Evolutionary conservation across 208 protist genomes (phyloP), one percentile per base, ranked within the genome.

Genomic region (Wallacemonas collosoma): DNA sequence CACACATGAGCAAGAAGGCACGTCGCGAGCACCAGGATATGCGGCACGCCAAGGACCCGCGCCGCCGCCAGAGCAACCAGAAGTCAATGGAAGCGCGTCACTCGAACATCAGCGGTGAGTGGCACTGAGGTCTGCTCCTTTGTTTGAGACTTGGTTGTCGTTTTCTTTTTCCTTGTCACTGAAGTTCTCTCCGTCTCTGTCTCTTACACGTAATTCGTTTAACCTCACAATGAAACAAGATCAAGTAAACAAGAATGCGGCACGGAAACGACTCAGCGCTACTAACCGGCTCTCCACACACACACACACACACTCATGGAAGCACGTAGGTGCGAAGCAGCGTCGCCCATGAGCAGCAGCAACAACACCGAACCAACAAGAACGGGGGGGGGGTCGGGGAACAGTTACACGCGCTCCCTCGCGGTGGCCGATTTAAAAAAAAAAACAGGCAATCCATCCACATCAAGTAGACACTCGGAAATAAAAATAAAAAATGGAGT

Each of bases 1-100:
- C 93, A 41, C 84, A 95, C 73, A 89, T 95, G 88, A 95, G 77
- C 67, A 97, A 95, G 77, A 97, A 95, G 81, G 77, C 86, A 60
- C 78, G 93, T 3, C 86, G 82, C 48, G 90, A 97, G 73, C 87
- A 88, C 71, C 81, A 79, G 44, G 72, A 76, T 58, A 93, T 92
- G 83, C 83, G 84, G 65, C 84, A 92, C 70, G 68, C 81, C 14
- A 93, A 93, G 70, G 83, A 95, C 51, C 61, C 26, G n/a, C 85
- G 85, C 70, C 82, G 93, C 1, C 80, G 81, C 14, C 63, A 58
- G 43, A 79, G 68, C 2, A 88, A 85, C 68, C 40, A 87, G 48
- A 72, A 87, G 62, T 79, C 77, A 44, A 41, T 84, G 50, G 75
- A 86, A 14, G 75, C 82, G 58, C 83, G 89, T 3, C 83, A 93